These are phyloP conservation scores for Sclerotinia glacialis DNA, from an alignment of 2,329 filamentous ascomycete genomes.

Conservation along the genomic window DNA sequence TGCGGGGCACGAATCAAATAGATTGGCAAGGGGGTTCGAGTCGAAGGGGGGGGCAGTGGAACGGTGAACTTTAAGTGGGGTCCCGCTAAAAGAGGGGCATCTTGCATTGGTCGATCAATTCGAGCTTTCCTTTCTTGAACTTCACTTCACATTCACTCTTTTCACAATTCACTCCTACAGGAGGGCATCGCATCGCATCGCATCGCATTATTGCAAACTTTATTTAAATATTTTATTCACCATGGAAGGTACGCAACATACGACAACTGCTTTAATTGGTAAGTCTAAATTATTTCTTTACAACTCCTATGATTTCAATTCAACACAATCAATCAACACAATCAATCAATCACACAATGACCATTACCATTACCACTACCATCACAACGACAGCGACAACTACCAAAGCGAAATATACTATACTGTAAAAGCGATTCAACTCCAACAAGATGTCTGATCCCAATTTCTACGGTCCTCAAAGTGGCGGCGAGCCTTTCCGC, in stretches of 20 bases:
- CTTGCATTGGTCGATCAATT: constrained; percentile 8
- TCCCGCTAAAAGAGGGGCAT: constrained; percentile 10
- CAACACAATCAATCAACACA: background rate
- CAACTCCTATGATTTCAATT: background rate
- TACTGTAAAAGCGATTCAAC: background rate
- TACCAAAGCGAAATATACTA: background rate
- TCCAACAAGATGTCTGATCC: background rate
- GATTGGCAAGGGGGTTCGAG: constrained; percentile 1
- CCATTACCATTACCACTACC: background rate
- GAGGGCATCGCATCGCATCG: background rate
- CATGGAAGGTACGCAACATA: constrained; percentile 36
- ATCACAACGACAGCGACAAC: background rate
- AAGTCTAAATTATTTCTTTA: constrained; percentile 25
- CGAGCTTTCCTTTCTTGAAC: constrained; percentile 1
- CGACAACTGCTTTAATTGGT: constrained; percentile 35
- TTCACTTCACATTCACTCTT: constrained; percentile 14
- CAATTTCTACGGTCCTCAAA: background rate
- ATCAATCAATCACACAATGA: too few relatives aligned
- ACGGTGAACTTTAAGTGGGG: background rate
- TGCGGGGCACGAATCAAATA: constrained; percentile 14
- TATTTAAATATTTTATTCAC: constrained; percentile 20
- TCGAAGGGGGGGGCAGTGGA: background rate
- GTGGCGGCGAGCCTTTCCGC: background rate
- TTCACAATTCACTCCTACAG: constrained; percentile 7
- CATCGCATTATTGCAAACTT: constrained; percentile 5